Conservation (phyloP, 768 basidiomycete genomes). For the Podaxis mareebaensis region DNA sequence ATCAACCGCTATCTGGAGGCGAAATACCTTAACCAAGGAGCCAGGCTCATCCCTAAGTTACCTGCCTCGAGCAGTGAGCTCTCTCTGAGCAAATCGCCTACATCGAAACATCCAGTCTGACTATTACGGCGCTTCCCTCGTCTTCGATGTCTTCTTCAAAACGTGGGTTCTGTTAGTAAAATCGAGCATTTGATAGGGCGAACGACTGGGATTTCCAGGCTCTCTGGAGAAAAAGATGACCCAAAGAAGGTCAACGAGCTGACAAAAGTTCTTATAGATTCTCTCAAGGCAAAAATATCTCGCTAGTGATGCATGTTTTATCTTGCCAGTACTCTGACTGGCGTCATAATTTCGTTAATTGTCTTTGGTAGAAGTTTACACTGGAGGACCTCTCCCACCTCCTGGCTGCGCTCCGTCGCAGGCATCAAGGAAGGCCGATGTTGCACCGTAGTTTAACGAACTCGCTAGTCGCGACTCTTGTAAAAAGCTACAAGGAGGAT, state of each 20-base stretch:
- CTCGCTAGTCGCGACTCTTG: neutral
- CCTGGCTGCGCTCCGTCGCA: neutral
- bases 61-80: constrained; percentile 35
- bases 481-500: neutral
- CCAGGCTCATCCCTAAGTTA: constrained; percentile 45
- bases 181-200: neutral
- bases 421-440: constrained; percentile 6
- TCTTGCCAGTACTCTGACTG: neutral
- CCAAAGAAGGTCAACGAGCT: constrained; percentile 28
- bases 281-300: constrained; percentile 57
- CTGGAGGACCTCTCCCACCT: constrained; percentile 15
- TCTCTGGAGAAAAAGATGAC: neutral
- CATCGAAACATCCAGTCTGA: constrained; percentile 59
- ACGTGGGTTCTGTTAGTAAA: constrained; percentile 31
- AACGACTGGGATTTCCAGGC: neutral
- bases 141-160: constrained; percentile 52
- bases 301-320: constrained; percentile 45
- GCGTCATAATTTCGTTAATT: neutral
- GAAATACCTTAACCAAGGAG: constrained; percentile 56
- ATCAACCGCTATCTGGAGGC: constrained; percentile 59
- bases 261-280: constrained; percentile 38
- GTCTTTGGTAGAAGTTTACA: constrained; percentile 6
- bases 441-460: constrained; percentile 1
- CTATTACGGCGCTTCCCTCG: constrained; percentile 39
- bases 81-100: constrained; percentile 55